Conservation (phyloP, 805 yeast genomes). For the Candida gorgasii region DNA sequence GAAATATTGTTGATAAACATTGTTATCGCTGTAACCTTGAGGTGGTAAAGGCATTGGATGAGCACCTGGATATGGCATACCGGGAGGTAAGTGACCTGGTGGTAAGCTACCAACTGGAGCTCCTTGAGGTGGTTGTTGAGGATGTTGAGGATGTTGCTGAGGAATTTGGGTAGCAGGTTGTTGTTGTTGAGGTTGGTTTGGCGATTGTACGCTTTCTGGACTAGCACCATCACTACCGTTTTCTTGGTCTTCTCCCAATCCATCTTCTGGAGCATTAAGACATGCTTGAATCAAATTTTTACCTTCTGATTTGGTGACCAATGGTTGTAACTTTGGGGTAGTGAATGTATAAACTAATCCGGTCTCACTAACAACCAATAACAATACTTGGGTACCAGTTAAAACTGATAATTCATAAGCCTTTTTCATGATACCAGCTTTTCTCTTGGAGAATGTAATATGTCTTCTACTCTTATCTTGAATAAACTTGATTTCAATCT, state of each 20-base stretch:
- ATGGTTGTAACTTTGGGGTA: conserved; percentile 97
- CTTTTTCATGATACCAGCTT: conserved; percentile 99
- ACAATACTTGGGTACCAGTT: conserved; percentile 95
- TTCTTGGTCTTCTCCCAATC: conserved; percentile 63
- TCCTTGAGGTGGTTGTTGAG: conserved; percentile 19
- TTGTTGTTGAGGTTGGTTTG: conserved; percentile 28
- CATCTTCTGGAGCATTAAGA: conserved; percentile 93
- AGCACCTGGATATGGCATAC: conserved; percentile 45
- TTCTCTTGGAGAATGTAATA: conserved; percentile 95
- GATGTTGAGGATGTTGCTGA: conserved; percentile 22
- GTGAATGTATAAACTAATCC: conserved; percentile 98
- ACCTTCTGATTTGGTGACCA: conserved; percentile 96
- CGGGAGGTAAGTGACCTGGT: conserved; percentile 44
- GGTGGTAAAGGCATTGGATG: conserved; percentile 44
- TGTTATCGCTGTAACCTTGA: conserved; percentile 51
- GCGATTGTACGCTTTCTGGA: conserved; percentile 41
- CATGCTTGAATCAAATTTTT: conserved; percentile 96
- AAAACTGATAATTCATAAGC: conserved; percentile 97
- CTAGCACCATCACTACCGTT: conserved; percentile 51
- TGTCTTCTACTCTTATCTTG: conserved; percentile 98
- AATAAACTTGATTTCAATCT: conserved; percentile 94
- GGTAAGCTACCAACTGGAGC: conserved; percentile 29
- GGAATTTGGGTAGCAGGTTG: conserved; percentile 30
- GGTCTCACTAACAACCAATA: conserved; percentile 96
- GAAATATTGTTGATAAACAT: conserved; percentile 66